Evolutionary conservation across 2,329 filamentous ascomycete genomes (phyloP), one percentile per base, ranked within the genome.

Genomic region (Ophiostoma populinum): DNA sequence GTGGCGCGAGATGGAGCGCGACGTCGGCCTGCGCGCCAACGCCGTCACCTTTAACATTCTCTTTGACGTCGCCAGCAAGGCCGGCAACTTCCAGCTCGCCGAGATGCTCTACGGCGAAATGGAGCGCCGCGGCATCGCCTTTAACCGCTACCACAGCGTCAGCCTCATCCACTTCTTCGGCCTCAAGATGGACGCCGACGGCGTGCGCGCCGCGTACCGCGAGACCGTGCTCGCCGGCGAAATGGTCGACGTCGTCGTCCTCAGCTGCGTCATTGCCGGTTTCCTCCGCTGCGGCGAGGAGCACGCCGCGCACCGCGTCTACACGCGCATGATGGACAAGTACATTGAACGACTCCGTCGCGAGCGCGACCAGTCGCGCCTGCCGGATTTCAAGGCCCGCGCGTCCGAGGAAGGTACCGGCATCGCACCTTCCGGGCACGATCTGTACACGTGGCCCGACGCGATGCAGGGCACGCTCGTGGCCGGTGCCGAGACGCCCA

Each of bases 41-140:
- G 65, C 72, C 32, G 76, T 85, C n/a, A 92, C 87, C 0, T 92
- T 98, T 55, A 93, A 90, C 50, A 79, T 94, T 31, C 65, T 98
- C 10, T 94, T 93, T 46, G 80, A 94, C 49, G 69, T 83, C 9
- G 83, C 90, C 1, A 71, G 82, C 45, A 92, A 90, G 53, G 74
- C 82, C 0, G 80, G 80, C 25, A 90, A 92, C 49, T 92, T 80
- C 44, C 62, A 63, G 1, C 68, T 95, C 16, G 86, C 85, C 4
- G 80, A 94, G 46, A 80, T 82, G 58, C 70, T 95, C 9, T 73
- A 86, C 46, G 64, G 71, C 38, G 86, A 95, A 56, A 86, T 95
- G 75, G 61, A 66, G 33, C 58, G 53, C 11, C 75, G 90, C 20
- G 67, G 70, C 0, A 58, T 87, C 35, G 53, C 60, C 10, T 75